Percentiles rank a stretch among this genome's conserved stretches.
Conservation (phyloP, 2,329 filamentous ascomycete genomes). For the Penicillium sp. region DNA sequence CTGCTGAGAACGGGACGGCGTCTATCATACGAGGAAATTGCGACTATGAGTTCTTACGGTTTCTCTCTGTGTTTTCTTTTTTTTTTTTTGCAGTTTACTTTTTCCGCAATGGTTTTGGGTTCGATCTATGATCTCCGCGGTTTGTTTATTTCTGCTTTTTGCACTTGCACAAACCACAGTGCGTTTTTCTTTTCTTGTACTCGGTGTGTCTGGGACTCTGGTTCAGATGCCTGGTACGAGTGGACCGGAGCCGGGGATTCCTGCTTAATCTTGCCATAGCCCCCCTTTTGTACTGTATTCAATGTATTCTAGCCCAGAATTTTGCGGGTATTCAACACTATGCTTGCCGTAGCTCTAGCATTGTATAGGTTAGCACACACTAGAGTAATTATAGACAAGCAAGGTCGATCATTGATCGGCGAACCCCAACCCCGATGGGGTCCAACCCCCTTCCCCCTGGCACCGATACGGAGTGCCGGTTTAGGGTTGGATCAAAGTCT, state of each 20-base stretch:
- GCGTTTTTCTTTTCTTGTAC: neutral
- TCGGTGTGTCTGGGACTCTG: neutral
- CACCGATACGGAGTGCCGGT: neutral
- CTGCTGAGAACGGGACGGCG: slow-evolving; percentile 11
- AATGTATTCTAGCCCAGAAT: neutral
- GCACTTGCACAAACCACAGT: slow-evolving; percentile 4
- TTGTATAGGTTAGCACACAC: neutral
- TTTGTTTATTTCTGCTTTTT: slow-evolving; percentile 1
- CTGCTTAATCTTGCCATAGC: neutral
- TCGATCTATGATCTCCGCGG: neutral
- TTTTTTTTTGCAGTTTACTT: slow-evolving; percentile 4
- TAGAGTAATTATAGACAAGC: neutral
- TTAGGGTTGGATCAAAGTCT: slow-evolving; percentile 15
- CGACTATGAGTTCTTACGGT: slow-evolving; percentile 15
- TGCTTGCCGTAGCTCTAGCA: neutral
- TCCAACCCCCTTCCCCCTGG: neutral
- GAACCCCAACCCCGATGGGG: neutral
- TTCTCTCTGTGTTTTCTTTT: neutral
- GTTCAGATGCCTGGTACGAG: neutral
- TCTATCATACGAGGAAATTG: slow-evolving; percentile 21
- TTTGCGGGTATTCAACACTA: neutral
- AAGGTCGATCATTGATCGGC: neutral
- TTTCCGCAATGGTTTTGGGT: neutral
- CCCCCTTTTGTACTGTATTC: neutral
- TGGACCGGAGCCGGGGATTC: neutral